Percentiles rank a stretch among this genome's conserved stretches.
phyloP scores from a whole-genome alignment of 768 basidiomycete genomes.

The Pleurotus salmoneostramineus region DNA sequence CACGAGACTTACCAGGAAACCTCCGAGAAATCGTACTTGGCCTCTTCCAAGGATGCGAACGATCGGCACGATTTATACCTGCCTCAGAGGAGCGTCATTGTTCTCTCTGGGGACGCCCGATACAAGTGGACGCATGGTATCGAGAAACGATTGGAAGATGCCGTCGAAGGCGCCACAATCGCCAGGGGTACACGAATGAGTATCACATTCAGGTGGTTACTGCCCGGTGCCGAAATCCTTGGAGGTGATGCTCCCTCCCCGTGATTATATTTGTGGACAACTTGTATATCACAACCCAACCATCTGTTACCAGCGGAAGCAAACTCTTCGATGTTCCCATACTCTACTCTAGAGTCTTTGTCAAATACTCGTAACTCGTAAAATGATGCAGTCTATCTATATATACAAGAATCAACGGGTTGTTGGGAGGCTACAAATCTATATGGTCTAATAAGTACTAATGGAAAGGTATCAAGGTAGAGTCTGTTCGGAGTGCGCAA shows the following conservation, averaged over 20 bases:
- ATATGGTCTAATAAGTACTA: neutral
- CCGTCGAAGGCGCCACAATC: slow-evolving; percentile 42
- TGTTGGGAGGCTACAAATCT: neutral
- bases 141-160: slow-evolving; percentile 53
- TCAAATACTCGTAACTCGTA: neutral
- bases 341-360: neutral
- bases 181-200: slow-evolving; percentile 62
- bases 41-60: slow-evolving; percentile 9
- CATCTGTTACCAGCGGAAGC: neutral
- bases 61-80: slow-evolving; percentile 58
- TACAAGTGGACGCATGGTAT: slow-evolving; percentile 92
- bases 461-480: neutral
- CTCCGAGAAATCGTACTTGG: no score
- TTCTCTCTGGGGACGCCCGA: slow-evolving; percentile 77
- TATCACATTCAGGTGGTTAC: slow-evolving; percentile 84
- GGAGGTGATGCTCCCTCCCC: slow-evolving; percentile 25
- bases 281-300: neutral
- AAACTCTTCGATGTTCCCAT: neutral
- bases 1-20: neutral
- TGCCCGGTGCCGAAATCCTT: slow-evolving; percentile 82
- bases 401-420: neutral
- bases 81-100: slow-evolving; percentile 70
- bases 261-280: neutral
- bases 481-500: neutral
- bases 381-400: neutral